phyloP scores from a whole-genome alignment of 192 early-diverging fungal genomes.

The Lobosporangium transversale region DNA sequence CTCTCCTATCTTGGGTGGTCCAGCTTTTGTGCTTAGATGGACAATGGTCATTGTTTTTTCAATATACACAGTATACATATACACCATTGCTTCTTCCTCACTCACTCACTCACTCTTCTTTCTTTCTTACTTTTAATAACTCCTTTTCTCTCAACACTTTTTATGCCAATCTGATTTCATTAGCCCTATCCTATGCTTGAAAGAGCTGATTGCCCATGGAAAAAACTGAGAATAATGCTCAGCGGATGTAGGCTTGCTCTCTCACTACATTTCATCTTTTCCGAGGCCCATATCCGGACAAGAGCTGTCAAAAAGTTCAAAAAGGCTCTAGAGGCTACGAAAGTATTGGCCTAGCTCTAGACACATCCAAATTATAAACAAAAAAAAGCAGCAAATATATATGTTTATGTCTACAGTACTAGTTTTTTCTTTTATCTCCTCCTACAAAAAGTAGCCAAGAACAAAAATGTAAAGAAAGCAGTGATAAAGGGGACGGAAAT shows the following conservation, averaged over 20 bases:
- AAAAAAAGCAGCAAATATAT: neutral
- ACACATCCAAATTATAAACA: neutral
- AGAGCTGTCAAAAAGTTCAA: neutral
- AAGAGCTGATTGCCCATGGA: constrained; percentile 20
- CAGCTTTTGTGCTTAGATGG: constrained; percentile 33
- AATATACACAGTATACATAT: neutral
- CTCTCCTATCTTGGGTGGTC: constrained; percentile 26
- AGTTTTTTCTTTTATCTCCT: neutral
- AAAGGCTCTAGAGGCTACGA: neutral
- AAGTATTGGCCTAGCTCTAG: neutral
- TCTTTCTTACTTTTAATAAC: neutral
- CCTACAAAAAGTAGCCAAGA: neutral
- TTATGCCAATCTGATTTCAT: neutral
- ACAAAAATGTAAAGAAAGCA: neutral
- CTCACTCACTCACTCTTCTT: neutral
- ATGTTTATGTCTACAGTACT: neutral
- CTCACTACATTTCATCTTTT: constrained; percentile 10
- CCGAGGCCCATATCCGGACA: constrained; percentile 17
- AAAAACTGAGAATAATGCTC: constrained; percentile 9
- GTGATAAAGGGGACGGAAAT: too few species aligned
- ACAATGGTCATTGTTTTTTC: constrained; percentile 25
- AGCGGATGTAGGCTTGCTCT: neutral
- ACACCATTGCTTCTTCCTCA: too few species aligned
- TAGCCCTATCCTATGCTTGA: constrained; percentile 46
- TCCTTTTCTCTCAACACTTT: neutral